Conservation (phyloP, 1,284 basidiomycete genomes). For the Cryptococcus jaspeensis region DNA sequence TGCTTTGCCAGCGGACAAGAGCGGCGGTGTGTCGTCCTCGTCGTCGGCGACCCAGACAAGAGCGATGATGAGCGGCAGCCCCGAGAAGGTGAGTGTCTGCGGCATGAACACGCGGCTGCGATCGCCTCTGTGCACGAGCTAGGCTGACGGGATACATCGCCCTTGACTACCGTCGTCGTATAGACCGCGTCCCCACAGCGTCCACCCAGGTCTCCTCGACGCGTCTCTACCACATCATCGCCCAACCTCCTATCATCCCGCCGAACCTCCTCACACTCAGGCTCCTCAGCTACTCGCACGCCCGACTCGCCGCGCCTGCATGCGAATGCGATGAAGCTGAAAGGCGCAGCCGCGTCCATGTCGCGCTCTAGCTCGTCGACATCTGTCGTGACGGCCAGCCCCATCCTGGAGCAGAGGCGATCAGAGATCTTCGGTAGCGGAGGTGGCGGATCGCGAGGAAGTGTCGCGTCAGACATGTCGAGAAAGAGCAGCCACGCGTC, state of each 20-base stretch:
- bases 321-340: slow-evolving; percentile 6
- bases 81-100: slow-evolving; percentile 8
- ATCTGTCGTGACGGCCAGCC: slow-evolving; percentile 2
- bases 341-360: slow-evolving; percentile 9
- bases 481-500: slow-evolving; percentile 8
- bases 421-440: neutral
- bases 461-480: slow-evolving; percentile 2
- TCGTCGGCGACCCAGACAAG: neutral
- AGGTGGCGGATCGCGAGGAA: neutral
- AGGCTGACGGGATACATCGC: neutral
- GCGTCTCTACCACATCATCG: neutral
- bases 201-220: too few species aligned
- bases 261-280: slow-evolving; percentile 11
- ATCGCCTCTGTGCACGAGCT: neutral
- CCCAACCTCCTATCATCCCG: slow-evolving; percentile 1
- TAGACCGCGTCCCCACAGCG: neutral
- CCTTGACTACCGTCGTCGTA: neutral
- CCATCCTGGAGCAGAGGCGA: neutral
- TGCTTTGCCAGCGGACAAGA: neutral
- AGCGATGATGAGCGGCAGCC: neutral
- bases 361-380: slow-evolving; percentile 19
- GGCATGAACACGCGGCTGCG: too few species aligned
- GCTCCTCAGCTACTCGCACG: slow-evolving; percentile 6
- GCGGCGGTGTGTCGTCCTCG: neutral
- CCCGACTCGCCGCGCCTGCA: slow-evolving; percentile 7